Conservation (phyloP, 495 filamentous ascomycete genomes). For the Neurospora terricola region DNA sequence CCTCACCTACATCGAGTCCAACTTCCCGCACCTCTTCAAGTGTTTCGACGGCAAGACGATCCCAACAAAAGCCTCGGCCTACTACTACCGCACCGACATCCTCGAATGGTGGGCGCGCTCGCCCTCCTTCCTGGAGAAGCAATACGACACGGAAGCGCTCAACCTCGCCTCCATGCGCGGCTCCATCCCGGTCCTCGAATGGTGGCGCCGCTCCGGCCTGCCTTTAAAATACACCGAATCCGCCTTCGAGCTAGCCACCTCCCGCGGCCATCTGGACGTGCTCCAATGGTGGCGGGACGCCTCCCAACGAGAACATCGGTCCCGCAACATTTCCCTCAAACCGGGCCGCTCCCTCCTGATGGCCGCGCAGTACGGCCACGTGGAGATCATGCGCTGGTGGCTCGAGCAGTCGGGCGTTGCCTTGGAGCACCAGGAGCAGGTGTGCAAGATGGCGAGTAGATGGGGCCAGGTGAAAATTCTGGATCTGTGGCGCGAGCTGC, state of each 20-base stretch:
- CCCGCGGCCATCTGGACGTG: conserved; percentile 70
- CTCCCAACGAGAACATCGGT: conserved; percentile 26
- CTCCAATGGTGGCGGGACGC: conserved; percentile 85
- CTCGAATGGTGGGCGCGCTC: conserved; percentile 73
- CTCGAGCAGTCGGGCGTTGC: conserved; percentile 34
- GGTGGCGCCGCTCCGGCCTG: conserved; percentile 79
- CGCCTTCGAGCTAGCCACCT: conserved; percentile 76
- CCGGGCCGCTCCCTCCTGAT: conserved; percentile 71
- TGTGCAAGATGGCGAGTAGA: conserved; percentile 72
- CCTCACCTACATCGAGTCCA: conserved; percentile 68
- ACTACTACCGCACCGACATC: conserved; percentile 76
- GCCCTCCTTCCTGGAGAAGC: conserved; percentile 67
- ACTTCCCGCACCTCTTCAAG: conserved; percentile 71
- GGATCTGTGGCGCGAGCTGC: conserved; percentile 67
- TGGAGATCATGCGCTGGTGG: conserved; percentile 72
- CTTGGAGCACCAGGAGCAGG: conserved; percentile 55
- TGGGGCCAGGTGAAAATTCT: conserved; percentile 82
- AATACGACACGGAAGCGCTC: conserved; percentile 65
- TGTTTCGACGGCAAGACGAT: conserved; percentile 71
- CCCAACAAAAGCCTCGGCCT: conserved; percentile 73
- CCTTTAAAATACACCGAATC: conserved; percentile 74
- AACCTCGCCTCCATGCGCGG: conserved; percentile 78
- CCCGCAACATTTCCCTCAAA: conserved; percentile 41
- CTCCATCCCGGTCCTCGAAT: conserved; percentile 75
- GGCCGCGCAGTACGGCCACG: conserved; percentile 69